These are phyloP conservation scores for Marsdenia floribunda DNA, from an alignment of 257 asterid species.

Conservation along the genomic window DNA sequence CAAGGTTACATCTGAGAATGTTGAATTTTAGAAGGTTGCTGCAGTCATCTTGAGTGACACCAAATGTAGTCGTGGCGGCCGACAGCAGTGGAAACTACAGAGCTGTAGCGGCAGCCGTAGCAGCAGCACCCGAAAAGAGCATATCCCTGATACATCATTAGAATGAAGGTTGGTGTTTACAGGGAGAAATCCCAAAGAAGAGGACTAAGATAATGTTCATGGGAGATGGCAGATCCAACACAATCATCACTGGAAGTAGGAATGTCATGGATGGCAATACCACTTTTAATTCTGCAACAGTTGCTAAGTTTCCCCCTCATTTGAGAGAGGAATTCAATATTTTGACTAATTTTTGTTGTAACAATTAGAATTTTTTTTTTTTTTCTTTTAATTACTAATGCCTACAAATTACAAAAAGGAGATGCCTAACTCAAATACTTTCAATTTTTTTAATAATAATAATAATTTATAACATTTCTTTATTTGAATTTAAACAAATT, in stretches of 20 bases:
- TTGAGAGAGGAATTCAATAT: too few species aligned
- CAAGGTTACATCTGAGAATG: too few species aligned
- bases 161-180: conserved; percentile 70
- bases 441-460: too few species aligned
- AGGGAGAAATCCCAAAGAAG: conserved; percentile 60
- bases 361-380: too few species aligned
- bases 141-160: conserved; percentile 55
- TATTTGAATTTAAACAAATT: too few species aligned
- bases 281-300: conserved; percentile 82
- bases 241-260: conserved; percentile 67
- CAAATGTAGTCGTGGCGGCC: conserved; percentile 79
- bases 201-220: conserved; percentile 66
- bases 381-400: too few species aligned
- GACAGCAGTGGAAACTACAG: conserved; percentile 72
- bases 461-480: too few species aligned
- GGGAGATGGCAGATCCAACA: conserved; percentile 70
- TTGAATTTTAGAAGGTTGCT: conserved; percentile 66
- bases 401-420: too few species aligned
- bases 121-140: conserved; percentile 70
- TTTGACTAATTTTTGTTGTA: too few species aligned
- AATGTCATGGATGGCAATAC: conserved; percentile 70
- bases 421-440: too few species aligned
- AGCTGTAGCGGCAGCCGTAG: conserved; percentile 74
- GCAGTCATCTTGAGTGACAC: conserved; percentile 52
- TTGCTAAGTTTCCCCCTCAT: conserved; percentile 47